These are phyloP conservation scores for Pythium phragmiticola DNA, from an alignment of 352 stramenopile species.

Conservation along the genomic window DNA sequence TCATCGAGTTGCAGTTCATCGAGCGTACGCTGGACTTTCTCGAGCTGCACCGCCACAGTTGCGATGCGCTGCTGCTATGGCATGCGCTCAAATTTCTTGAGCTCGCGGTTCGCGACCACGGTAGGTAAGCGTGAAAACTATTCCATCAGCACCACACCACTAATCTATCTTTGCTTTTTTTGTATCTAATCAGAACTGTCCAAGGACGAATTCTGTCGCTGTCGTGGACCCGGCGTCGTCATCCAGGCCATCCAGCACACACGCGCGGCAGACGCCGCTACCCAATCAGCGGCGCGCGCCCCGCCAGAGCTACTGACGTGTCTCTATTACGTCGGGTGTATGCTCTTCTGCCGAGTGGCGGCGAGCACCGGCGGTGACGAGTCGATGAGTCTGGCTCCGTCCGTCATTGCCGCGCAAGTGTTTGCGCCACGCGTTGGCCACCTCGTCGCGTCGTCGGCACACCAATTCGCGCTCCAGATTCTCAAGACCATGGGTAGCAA, in stretches of 20 bases:
- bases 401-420: constrained; percentile 1
- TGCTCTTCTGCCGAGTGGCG: constrained; percentile 50
- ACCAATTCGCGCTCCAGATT: constrained; percentile 48
- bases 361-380: constrained; percentile 7
- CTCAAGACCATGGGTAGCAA: constrained; percentile 31
- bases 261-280: not conserved
- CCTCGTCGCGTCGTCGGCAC: constrained; percentile 40
- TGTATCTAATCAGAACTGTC: constrained; percentile 29
- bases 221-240: constrained; percentile 26
- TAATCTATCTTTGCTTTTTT: not conserved
- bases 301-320: constrained; percentile 17
- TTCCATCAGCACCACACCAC: not conserved
- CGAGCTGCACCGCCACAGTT: constrained; percentile 23
- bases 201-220: constrained; percentile 45
- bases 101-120: constrained; percentile 36
- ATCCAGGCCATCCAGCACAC: constrained; percentile 30
- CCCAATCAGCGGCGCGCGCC: not conserved
- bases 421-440: constrained; percentile 31
- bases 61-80: constrained; percentile 43
- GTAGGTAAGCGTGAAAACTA: constrained; percentile 15
- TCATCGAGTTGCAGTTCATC: constrained; percentile 30
- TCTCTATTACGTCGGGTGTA: constrained; percentile 49
- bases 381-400: not conserved
- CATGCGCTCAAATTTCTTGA: constrained; percentile 57
- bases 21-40: constrained; percentile 39